Evolutionary conservation across 2,329 filamentous ascomycete species (phyloP).

Genomic region (Cercospora sp.): DNA sequence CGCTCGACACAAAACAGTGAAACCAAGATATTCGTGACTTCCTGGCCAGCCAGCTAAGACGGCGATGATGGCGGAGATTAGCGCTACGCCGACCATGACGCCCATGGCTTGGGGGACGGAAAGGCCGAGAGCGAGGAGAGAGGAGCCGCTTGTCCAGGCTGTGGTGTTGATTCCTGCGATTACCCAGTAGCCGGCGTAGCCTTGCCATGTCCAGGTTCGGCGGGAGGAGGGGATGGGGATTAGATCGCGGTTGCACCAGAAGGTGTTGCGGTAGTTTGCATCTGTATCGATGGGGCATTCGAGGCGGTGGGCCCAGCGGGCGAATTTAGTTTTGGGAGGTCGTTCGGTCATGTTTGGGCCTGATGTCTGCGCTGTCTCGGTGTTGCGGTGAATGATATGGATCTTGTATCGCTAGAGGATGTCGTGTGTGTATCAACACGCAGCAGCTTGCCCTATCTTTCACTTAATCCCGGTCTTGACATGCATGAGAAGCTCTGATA

Average conservation of each 20-base stretch:
- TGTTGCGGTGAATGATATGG: too few relatives aligned
- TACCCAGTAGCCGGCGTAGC: constrained; percentile 25
- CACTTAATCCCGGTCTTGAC: background rate
- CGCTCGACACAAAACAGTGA: constrained; percentile 36
- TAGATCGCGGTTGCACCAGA: constrained; percentile 23
- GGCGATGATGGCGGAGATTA: constrained; percentile 39
- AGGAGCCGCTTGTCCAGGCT: constrained; percentile 20
- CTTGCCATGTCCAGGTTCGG: constrained; percentile 26
- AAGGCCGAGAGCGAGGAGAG: constrained; percentile 19
- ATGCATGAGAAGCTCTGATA: background rate
- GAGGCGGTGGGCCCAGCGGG: constrained; percentile 17
- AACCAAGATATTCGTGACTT: constrained; percentile 39
- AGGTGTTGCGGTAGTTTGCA: constrained; percentile 22
- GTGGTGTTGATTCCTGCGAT: constrained; percentile 24
- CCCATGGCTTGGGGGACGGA: constrained; percentile 32
- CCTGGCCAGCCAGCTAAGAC: constrained; percentile 41
- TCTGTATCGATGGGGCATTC: constrained; percentile 20
- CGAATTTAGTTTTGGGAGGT: background rate
- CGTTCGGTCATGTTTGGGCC: background rate
- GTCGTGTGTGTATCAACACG: background rate
- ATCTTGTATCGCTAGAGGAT: background rate
- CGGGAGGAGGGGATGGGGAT: constrained; percentile 17
- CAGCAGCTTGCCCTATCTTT: background rate
- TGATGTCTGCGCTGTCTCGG: too few relatives aligned
- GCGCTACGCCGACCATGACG: constrained; percentile 37